These are phyloP conservation scores for Xylaria castorea DNA, from an alignment of 495 filamentous ascomycete species.

Conservation along the genomic window DNA sequence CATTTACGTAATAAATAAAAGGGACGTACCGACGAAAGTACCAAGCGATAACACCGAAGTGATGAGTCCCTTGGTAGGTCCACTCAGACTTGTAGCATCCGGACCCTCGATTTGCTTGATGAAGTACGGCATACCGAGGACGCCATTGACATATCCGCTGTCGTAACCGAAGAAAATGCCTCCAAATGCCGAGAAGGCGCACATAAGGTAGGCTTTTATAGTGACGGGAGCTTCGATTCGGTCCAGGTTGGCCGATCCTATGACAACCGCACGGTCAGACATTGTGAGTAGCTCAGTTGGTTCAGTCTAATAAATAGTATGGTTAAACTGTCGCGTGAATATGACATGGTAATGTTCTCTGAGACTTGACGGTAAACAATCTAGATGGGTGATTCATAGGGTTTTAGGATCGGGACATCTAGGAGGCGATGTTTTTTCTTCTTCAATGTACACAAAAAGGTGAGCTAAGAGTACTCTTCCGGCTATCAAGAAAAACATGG, in stretches of 20 bases:
- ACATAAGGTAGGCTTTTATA: slow-evolving; percentile 70
- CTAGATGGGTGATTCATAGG: slow-evolving; percentile 6
- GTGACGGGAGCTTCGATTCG: slow-evolving; percentile 71
- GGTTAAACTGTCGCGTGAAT: not conserved
- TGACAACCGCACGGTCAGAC: slow-evolving; percentile 34
- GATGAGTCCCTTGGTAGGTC: slow-evolving; percentile 64
- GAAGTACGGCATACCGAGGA: slow-evolving; percentile 61
- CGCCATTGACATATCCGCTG: slow-evolving; percentile 68
- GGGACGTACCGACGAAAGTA: slow-evolving; percentile 67
- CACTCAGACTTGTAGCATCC: slow-evolving; percentile 34
- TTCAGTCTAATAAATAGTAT: not conserved
- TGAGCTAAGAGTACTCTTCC: not conserved
- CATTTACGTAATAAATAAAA: not conserved
- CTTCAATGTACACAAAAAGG: not conserved
- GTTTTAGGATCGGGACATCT: not conserved
- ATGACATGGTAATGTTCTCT: not conserved
- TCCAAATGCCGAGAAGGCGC: slow-evolving; percentile 72
- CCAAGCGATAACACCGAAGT: slow-evolving; percentile 76
- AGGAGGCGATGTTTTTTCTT: not conserved
- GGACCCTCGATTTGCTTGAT: slow-evolving; percentile 51
- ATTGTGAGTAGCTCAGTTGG: slow-evolving; percentile 23
- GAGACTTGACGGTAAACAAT: not conserved
- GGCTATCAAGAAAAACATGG: not conserved
- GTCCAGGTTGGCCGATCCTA: slow-evolving; percentile 50
- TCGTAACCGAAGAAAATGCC: slow-evolving; percentile 74